Conservation (phyloP, 768 basidiomycete species). For the Mycena rebaudengoi region DNA sequence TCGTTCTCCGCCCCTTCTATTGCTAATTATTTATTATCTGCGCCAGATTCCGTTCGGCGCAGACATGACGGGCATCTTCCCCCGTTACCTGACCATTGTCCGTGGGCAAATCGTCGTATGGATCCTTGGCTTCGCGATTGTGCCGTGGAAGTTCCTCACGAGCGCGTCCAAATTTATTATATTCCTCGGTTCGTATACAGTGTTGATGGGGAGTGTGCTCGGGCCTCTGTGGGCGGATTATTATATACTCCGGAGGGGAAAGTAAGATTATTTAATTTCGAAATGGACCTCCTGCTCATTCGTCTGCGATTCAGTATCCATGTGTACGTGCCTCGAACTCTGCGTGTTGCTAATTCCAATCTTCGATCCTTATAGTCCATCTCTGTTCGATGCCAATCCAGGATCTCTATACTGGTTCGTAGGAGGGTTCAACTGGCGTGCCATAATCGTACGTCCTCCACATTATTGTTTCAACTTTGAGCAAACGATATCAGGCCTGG, state of each 20-base stretch:
- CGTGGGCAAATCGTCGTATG: constrained; percentile 31
- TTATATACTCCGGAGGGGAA: constrained; percentile 20
- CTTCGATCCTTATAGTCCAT: constrained; percentile 11
- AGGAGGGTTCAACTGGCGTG: constrained; percentile 27
- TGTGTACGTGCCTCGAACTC: constrained; percentile 3
- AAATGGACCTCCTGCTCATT: too few relatives aligned
- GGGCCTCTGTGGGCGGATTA: constrained; percentile 26
- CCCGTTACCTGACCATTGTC: constrained; percentile 30
- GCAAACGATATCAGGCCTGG: constrained; percentile 13
- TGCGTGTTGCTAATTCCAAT: background rate
- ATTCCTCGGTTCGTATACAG: constrained; percentile 26
- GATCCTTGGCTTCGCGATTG: constrained; percentile 32
- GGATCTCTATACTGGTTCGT: constrained; percentile 26
- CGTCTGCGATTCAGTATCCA: constrained; percentile 11
- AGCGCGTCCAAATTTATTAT: constrained; percentile 25
- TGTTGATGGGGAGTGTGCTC: constrained; percentile 22
- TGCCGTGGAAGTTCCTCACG: constrained; percentile 33
- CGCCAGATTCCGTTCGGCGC: constrained; percentile 28
- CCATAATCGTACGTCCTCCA: constrained; percentile 15
- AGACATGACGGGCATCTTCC: constrained; percentile 31
- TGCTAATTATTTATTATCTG: background rate
- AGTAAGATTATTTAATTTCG: too few relatives aligned
- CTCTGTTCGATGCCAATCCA: constrained; percentile 18
- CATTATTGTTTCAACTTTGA: background rate
- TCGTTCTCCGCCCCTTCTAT: background rate